Base-by-base conservation (phyloP, 129 eudicot genomes). In the Helianthus tuberosus region DNA sequence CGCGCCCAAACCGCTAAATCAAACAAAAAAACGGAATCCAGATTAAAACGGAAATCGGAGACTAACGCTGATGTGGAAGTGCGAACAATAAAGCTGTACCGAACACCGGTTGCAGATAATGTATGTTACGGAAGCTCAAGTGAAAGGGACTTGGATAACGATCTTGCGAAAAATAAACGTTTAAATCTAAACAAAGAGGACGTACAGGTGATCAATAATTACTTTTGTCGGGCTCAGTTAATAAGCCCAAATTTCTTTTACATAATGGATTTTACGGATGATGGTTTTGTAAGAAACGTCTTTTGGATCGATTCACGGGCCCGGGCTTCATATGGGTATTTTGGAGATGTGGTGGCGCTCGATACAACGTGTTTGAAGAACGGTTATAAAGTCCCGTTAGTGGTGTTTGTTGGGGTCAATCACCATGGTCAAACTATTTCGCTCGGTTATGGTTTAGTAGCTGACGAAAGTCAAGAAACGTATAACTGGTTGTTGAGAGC, bases 221-320 rank as follows among this genome's bases (percentile, higher is more conserved):
- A 89, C 58, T 92, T 92, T 68, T 80, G 77, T 59, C 83, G 77
- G 75, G 83, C 70, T 63, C 98, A 92, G 82, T 68, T 92, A 6
- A 80, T 64, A 20, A 80, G 79, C 76, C 96, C 98, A 0, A 87
- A 87, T 57, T 92, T 92, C 50, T 85, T 92, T 50, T 87, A 92
- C 51, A 64, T 89, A 36, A 85, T 87, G 96, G 96, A 92, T 89
- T 61, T 92, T 47, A 85, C 77, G 27, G 96, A 89, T 73, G 96
- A 89, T 15, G 98, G 93, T 14, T 81, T 43, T 58, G 16, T 92
- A 29, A 78, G 82, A 78, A 89, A 89, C 68, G 90, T 92, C 17
- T 92, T 92, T 61, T 92, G 98, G 96, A 82, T 89, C 35, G 98
- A 87, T 85, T 89, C 96, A 7, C 78, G 97, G 85, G 82, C 97